phyloP scores from a whole-genome alignment of 2,329 filamentous ascomycete species.

The Ambrosiella xylebori region DNA sequence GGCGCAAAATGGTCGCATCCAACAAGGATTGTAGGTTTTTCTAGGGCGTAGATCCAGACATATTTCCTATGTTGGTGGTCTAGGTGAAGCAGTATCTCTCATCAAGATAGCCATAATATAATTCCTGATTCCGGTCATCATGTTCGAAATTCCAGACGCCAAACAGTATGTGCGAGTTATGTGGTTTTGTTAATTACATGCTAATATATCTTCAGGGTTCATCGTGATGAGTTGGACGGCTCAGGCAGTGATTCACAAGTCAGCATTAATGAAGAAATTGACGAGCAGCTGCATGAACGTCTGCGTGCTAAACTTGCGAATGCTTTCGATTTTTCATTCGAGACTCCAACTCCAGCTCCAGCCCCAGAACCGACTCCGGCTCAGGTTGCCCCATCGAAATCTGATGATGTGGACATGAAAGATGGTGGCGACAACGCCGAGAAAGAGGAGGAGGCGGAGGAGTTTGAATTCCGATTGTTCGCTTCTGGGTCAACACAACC shows the following conservation, averaged over 20 bases:
- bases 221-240: slow-evolving; percentile 34
- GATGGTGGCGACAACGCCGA: slow-evolving; percentile 14
- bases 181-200: background rate
- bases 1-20: background rate
- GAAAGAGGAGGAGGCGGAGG: slow-evolving; percentile 20
- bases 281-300: slow-evolving; percentile 7
- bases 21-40: background rate
- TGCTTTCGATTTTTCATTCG: slow-evolving; percentile 9
- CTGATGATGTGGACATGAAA: slow-evolving; percentile 5
- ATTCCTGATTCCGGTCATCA: too few relatives aligned
- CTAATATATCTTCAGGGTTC: slow-evolving; percentile 25
- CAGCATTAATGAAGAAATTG: slow-evolving; percentile 14
- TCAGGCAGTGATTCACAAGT: slow-evolving; percentile 18
- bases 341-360: background rate
- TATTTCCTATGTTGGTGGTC: background rate
- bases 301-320: slow-evolving; percentile 13
- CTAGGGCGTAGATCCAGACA: background rate
- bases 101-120: too few relatives aligned
- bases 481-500: slow-evolving; percentile 23
- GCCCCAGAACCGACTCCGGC: slow-evolving; percentile 8
- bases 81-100: background rate
- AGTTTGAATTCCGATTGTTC: slow-evolving; percentile 43
- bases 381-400: slow-evolving; percentile 12
- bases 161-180: slow-evolving; percentile 27
- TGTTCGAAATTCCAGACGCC: slow-evolving; percentile 23